A percentile compares a stretch with the other conserved stretches of the same genome.
These are phyloP conservation scores for Aspergillus nanangensis DNA, from an alignment of 495 filamentous ascomycete genomes.

Conservation along the genomic window DNA sequence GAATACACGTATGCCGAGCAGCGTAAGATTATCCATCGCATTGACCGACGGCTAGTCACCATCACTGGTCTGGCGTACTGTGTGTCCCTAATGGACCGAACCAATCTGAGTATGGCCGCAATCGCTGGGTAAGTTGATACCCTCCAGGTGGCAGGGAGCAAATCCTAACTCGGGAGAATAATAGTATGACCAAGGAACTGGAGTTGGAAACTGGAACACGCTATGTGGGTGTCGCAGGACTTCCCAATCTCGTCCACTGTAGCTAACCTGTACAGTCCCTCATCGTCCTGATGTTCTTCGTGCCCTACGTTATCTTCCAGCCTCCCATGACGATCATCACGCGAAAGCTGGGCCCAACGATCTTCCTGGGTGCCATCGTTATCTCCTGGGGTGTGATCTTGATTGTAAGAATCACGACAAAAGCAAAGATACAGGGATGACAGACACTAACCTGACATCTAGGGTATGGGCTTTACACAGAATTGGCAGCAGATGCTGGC, in stretches of 20 bases:
- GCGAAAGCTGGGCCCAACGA: constrained; percentile 56
- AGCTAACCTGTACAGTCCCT: constrained; percentile 39
- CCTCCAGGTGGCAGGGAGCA: not conserved
- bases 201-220: constrained; percentile 35
- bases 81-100: constrained; percentile 63
- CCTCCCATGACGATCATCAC: constrained; percentile 54
- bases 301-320: constrained; percentile 61
- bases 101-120: constrained; percentile 59
- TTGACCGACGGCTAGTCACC: constrained; percentile 60
- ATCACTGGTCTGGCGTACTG: constrained; percentile 64
- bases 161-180: not conserved
- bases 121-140: constrained; percentile 48
- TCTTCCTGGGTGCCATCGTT: constrained; percentile 50
- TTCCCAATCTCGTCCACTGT: not conserved
- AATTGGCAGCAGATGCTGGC: constrained; percentile 36
- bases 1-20: constrained; percentile 34
- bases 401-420: constrained; percentile 20
- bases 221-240: constrained; percentile 21
- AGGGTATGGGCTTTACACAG: constrained; percentile 51
- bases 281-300: constrained; percentile 61
- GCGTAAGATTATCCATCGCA: constrained; percentile 48
- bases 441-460: not conserved
- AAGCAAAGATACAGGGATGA: not conserved
- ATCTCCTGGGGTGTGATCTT: constrained; percentile 46
- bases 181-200: constrained; percentile 51